Percentiles rank a stretch among this genome's conserved stretches.
phyloP scores from a whole-genome alignment of 257 asterid genomes.

The Parsonsia alboflavescens region DNA sequence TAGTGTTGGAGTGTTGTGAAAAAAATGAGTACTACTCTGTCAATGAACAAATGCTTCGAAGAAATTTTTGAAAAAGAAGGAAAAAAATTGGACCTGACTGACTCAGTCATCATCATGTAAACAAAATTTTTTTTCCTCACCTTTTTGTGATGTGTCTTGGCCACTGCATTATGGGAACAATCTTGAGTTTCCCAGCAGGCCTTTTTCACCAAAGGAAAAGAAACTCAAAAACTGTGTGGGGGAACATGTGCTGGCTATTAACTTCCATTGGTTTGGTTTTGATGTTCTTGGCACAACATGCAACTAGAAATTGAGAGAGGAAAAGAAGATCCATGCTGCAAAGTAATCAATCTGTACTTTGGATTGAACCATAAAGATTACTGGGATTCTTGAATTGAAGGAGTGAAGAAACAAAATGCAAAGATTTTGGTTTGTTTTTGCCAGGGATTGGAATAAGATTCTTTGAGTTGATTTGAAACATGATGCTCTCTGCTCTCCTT shows the following conservation, averaged over 20 bases:
- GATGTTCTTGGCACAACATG: background rate
- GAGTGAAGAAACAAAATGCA: background rate
- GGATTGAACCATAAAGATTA: background rate
- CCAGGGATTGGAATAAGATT: background rate
- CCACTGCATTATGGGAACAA: conserved; percentile 6
- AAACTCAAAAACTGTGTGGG: too few species aligned
- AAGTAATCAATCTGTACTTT: too few species aligned
- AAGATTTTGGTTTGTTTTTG: background rate
- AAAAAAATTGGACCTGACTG: conserved; percentile 1
- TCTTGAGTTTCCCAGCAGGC: background rate
- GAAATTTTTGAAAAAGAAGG: too few species aligned
- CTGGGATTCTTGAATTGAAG: background rate
- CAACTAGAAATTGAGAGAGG: too few species aligned
- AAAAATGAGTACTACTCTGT: conserved; percentile 17
- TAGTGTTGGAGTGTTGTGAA: conserved; percentile 9
- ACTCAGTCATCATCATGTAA: background rate
- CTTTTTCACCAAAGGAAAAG: background rate
- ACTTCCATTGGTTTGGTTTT: background rate
- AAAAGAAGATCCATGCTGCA: too few species aligned
- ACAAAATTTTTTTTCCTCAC: too few species aligned
- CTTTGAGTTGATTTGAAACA: conserved; percentile 9
- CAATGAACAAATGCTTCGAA: background rate
- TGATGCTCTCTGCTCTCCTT: background rate
- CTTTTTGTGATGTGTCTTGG: background rate
- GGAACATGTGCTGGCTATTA: background rate